Base-by-base conservation (phyloP, 208 protist genomes). In the Acanthamoeba comandoni region DNA sequence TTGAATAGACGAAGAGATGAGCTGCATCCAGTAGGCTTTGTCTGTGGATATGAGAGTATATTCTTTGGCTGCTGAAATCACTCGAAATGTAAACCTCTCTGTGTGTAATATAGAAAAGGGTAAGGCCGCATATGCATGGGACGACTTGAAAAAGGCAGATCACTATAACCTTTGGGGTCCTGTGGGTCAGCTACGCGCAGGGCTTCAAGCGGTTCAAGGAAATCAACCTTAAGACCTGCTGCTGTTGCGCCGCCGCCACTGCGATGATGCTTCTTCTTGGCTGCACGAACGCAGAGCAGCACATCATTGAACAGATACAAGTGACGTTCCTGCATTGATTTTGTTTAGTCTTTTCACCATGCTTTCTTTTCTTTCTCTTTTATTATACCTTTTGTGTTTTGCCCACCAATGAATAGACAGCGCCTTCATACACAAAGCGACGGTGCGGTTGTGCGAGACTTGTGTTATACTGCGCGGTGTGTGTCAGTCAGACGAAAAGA, bases 241-340 rank as follows among this genome's bases (percentile, higher is more conserved):
- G 51, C 58, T n/a, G n/a, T n/a, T n/a, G n/a, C n/a, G n/a, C n/a
- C n/a, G n/a, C n/a, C n/a, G n/a, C n/a, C n/a, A n/a, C n/a, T n/a
- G n/a, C n/a, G n/a, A n/a, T n/a, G n/a, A 31, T 85, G 48, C 24
- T 85, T 85, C 35, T 89, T 89, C 80, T 89, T 89, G 0, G 55
- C 71, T 15, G 19, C 17, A 62, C n/a, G 55, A n/a, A 62, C 55
- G 35, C 80, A 89, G 9, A 89, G 43, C 2, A 89, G 80, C 2
- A 89, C 80, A 26, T 89, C 80, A 62, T 89, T 89, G 80, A 89
- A 89, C 1, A 89, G 60, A 62, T 73, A 89, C 17, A 89, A 24
- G 8, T 51, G 53, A 43, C 80, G 24, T 39, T 89, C 80, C n/a
- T n/a, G n/a, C n/a, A n/a, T n/a, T n/a, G n/a, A n/a, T n/a, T n/a